A percentile compares a stretch with the other conserved stretches of the same genome.
These are phyloP conservation scores for Moniliella sp. DNA, from an alignment of 1,284 basidiomycete genomes.

Conservation along the genomic window DNA sequence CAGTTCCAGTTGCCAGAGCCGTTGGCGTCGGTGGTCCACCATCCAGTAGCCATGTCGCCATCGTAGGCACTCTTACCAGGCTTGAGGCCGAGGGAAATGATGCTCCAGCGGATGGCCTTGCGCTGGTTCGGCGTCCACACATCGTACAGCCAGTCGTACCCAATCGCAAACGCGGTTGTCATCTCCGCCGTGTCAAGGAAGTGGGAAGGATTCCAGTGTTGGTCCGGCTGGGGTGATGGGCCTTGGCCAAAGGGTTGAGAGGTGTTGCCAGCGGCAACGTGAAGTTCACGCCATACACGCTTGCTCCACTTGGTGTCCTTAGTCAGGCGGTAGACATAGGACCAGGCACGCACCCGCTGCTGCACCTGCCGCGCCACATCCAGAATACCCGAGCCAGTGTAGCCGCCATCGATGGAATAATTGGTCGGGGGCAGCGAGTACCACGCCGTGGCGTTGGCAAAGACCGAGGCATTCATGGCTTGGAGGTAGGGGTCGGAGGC, in stretches of 20 bases:
- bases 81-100: slow-evolving; percentile 50
- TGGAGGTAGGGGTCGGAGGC: slow-evolving; percentile 61
- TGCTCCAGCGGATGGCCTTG: slow-evolving; percentile 47
- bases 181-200: slow-evolving; percentile 89
- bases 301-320: slow-evolving; percentile 75
- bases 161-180: slow-evolving; percentile 45
- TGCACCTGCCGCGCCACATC: slow-evolving; percentile 78
- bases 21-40: slow-evolving; percentile 36
- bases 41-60: slow-evolving; percentile 31
- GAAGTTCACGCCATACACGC: slow-evolving; percentile 59
- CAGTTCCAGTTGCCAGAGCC: slow-evolving; percentile 82
- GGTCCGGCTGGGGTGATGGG: too few species aligned
- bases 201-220: slow-evolving; percentile 68
- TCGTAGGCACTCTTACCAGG: slow-evolving; percentile 39
- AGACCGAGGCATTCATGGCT: slow-evolving; percentile 74
- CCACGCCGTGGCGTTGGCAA: slow-evolving; percentile 60
- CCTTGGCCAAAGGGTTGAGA: slow-evolving; percentile 42
- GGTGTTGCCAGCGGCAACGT: slow-evolving; percentile 29
- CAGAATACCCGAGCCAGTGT: slow-evolving; percentile 57
- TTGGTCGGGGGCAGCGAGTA: slow-evolving; percentile 42
- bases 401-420: slow-evolving; percentile 53
- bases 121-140: slow-evolving; percentile 57
- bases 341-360: slow-evolving; percentile 69
- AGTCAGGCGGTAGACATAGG: slow-evolving; percentile 72
- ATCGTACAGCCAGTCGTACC: slow-evolving; percentile 81